Conservation (phyloP, 176 grass and related monocot genomes). For the Poa annua region DNA sequence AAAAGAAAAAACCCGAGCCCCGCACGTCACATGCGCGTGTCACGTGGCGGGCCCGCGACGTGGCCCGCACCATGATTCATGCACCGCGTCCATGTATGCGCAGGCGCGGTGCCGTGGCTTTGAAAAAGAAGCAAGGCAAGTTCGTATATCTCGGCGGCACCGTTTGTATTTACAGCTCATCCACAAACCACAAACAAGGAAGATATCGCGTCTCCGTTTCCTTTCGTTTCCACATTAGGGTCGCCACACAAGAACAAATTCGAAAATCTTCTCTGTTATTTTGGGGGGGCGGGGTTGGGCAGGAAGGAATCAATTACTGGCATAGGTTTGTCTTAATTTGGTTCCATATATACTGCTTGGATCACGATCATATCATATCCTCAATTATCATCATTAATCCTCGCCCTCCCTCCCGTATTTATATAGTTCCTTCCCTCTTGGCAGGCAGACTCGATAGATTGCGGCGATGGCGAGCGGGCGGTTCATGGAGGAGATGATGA, state of each 20-base stretch:
- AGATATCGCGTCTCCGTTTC: background rate
- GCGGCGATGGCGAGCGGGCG: conserved; percentile 41
- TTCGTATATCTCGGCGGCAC: background rate
- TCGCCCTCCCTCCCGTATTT: background rate
- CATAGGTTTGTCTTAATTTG: conserved; percentile 43
- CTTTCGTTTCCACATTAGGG: background rate
- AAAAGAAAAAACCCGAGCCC: background rate
- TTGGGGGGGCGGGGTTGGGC: background rate
- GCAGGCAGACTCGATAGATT: background rate
- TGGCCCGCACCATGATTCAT: conserved; percentile 48
- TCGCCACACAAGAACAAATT: no score
- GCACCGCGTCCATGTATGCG: conserved; percentile 46
- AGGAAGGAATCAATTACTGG: background rate
- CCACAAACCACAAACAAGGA: no score
- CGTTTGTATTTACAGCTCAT: background rate
- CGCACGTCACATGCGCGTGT: conserved; percentile 48
- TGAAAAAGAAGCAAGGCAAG: conserved; percentile 23
- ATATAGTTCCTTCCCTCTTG: background rate
- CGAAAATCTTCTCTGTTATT: background rate
- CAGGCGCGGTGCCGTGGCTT: conserved; percentile 45
- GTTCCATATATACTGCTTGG: background rate
- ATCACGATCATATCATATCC: conserved; percentile 26
- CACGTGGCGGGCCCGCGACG: conserved; percentile 36
- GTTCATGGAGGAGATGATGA: conserved; percentile 62
- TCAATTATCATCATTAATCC: background rate